These are phyloP conservation scores for Tuctoria greenei DNA, from an alignment of 176 grass and related monocot species.

Conservation along the genomic window DNA sequence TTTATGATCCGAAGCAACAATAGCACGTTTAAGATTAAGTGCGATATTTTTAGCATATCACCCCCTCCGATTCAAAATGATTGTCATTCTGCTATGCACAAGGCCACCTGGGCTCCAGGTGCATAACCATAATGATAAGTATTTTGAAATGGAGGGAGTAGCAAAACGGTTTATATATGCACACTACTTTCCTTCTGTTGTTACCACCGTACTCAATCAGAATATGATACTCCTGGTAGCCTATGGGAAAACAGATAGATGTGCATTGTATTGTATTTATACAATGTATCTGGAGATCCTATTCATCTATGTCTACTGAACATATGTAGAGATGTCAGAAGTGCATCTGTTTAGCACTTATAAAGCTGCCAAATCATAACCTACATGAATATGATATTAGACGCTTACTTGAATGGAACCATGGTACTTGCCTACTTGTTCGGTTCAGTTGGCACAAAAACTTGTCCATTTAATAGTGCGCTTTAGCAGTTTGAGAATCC, in stretches of 20 bases:
- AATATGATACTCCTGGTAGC: not conserved
- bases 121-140: no score
- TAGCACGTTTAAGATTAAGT: not conserved
- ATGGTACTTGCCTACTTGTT: not conserved
- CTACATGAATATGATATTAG: not conserved
- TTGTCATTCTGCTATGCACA: no score
- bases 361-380: not conserved
- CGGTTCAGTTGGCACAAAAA: slow-evolving; percentile 11
- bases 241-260: not conserved
- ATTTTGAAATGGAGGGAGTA: not conserved
- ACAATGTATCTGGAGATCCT: not conserved
- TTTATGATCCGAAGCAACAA: not conserved
- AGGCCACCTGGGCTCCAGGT: no score
- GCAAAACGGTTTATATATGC: not conserved
- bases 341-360: not conserved
- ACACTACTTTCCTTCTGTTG: not conserved
- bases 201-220: not conserved
- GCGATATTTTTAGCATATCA: not conserved
- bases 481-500: not conserved
- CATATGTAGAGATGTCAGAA: not conserved
- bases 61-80: no score
- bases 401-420: not conserved
- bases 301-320: not conserved
- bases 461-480: not conserved
- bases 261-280: not conserved